phyloP scores from a whole-genome alignment of 2,329 filamentous ascomycete genomes.

The Coniochaeta sp. region DNA sequence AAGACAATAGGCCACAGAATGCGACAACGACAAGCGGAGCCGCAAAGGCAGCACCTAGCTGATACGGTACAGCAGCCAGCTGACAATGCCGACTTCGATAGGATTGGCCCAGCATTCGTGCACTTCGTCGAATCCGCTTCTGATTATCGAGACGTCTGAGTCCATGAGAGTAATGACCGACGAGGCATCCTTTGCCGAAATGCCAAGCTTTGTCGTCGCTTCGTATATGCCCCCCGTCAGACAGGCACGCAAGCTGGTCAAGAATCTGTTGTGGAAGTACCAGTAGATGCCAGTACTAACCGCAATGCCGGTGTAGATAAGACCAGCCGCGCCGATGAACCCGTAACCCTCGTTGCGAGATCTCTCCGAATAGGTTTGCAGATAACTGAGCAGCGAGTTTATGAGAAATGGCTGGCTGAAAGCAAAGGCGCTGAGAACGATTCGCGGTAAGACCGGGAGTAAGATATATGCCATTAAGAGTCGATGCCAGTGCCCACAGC shows the following conservation, averaged over 20 bases:
- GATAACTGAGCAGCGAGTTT: conserved; percentile 20
- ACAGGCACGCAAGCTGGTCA: conserved; percentile 20
- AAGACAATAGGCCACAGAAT: not conserved
- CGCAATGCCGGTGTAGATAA: conserved; percentile 34
- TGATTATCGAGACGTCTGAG: conserved; percentile 22
- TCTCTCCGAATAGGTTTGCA: conserved; percentile 14
- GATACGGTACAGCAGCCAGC: conserved; percentile 12
- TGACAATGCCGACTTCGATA: conserved; percentile 11
- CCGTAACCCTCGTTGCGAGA: conserved; percentile 26
- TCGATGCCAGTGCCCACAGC: conserved; percentile 9
- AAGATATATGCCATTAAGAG: conserved; percentile 12
- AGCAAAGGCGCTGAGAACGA: conserved; percentile 19
- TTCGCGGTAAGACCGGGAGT: conserved; percentile 19
- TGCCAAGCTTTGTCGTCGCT: conserved; percentile 18
- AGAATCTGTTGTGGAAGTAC: conserved; percentile 28
- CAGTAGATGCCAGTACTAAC: conserved; percentile 30
- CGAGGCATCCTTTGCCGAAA: conserved; percentile 9
- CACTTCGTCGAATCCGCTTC: conserved; percentile 13
- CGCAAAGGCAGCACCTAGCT: conserved; percentile 11
- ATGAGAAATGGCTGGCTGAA: conserved; percentile 28
- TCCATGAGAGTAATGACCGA: conserved; percentile 24
- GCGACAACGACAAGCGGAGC: conserved; percentile 12
- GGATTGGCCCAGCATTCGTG: conserved; percentile 20
- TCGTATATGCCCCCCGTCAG: conserved; percentile 25
- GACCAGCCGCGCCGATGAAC: conserved; percentile 30